Percentiles rank a stretch among this genome's conserved stretches.
These are phyloP conservation scores for Pleoardoris graminearum DNA, from an alignment of 2,329 filamentous ascomycete genomes.

Conservation along the genomic window DNA sequence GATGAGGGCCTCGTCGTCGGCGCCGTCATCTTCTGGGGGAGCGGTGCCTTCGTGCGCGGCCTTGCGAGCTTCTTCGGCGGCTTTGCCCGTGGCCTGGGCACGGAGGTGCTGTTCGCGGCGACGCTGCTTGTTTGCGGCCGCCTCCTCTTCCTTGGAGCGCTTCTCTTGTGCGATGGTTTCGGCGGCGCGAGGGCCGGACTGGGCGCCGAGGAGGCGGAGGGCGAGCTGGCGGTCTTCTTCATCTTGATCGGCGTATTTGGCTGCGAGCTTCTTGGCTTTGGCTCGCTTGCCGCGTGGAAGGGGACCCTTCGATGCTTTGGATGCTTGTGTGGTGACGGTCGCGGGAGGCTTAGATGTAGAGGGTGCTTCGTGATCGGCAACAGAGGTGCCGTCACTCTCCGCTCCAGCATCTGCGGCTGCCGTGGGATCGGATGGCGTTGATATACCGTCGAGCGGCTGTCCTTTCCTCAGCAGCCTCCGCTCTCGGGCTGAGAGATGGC, in stretches of 20 bases:
- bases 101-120: slow-evolving; percentile 79
- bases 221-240: slow-evolving; percentile 87
- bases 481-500: slow-evolving; percentile 46
- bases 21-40: slow-evolving; percentile 52
- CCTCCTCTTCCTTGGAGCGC: slow-evolving; percentile 70
- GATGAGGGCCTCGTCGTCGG: slow-evolving; percentile 60
- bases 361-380: slow-evolving; percentile 20
- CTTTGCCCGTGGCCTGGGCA: slow-evolving; percentile 73
- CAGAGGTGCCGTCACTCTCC: slow-evolving; percentile 33
- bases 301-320: slow-evolving; percentile 34
- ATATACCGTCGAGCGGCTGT: slow-evolving; percentile 22
- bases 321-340: slow-evolving; percentile 34
- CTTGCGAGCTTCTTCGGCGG: slow-evolving; percentile 72
- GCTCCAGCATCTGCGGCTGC: slow-evolving; percentile 10
- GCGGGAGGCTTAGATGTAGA: slow-evolving; percentile 24
- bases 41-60: slow-evolving; percentile 34
- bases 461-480: slow-evolving; percentile 46
- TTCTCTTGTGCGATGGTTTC: slow-evolving; percentile 65
- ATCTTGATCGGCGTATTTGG: slow-evolving; percentile 92
- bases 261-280: slow-evolving; percentile 84
- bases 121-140: slow-evolving; percentile 71
- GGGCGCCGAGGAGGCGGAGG: slow-evolving; percentile 82
- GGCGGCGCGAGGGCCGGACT: slow-evolving; percentile 68
- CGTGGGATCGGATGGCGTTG: slow-evolving; percentile 17
- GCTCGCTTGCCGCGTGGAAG: slow-evolving; percentile 71